Base-by-base conservation (phyloP, 345 rosid genomes). In the Citrus maxima region DNA sequence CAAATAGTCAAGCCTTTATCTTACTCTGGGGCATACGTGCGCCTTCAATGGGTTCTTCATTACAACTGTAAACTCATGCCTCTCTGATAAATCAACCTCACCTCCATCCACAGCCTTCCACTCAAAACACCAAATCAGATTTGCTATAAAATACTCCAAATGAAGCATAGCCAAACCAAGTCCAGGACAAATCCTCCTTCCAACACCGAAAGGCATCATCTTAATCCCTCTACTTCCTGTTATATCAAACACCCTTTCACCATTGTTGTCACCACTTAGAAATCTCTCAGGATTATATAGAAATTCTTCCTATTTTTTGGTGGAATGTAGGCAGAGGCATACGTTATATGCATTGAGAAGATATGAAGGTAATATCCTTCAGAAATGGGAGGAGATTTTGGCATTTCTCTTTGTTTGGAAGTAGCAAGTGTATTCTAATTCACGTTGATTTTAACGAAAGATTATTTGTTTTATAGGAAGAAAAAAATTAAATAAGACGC, bases 281-380 rank as follows among this genome's bases (percentile, higher is more conserved):
- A 77, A 81, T 63, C 83, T 72, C 12, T 81, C 74, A 0, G 80
- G 83, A 49, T n/a, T n/a, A n/a, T n/a, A n/a, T n/a, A n/a, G n/a
- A n/a, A n/a, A n/a, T n/a, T n/a, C n/a, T n/a, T n/a, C n/a, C n/a
- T n/a, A 9, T 25, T 61, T 61, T 2, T 61, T 25, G 5, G 18
- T 28, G 27, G 28, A 8, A 37, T 3, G 70, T 2, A 40, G 30
- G 22, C 25, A 69, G 32, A 6, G 34, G 72, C 21, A 40, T 69
- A 14, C 27, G 46, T 24, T 42, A 12, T 12, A 3, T 12, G 0
- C 51, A 42, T 12, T 10, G 51, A 42, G 51, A 68, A 34, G 38
- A 28, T 5, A 13, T 1, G 18, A 63, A 34, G 30, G 37, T 14
- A 6, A 5, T 58, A 58, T n/a, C 28, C 62, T 58, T 58, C 9